Evolutionary conservation across 805 yeast genomes (phyloP), one percentile per base, ranked within the genome.

Genomic region (Lachancea nothofagi): DNA sequence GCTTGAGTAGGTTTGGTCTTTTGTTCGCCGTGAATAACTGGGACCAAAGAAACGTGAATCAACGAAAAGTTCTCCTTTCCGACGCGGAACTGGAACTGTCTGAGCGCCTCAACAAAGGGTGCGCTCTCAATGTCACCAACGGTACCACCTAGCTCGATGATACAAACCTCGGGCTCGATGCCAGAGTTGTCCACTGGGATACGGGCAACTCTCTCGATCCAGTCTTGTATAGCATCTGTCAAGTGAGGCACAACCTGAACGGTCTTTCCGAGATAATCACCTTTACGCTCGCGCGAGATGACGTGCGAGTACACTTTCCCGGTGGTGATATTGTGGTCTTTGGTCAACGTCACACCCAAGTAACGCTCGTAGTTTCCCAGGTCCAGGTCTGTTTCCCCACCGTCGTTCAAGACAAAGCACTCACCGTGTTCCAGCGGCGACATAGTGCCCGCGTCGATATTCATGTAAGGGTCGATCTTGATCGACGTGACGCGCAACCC

Each of bases 1-100:
- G 97, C 98, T 70, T 93, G 99, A 9, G 99, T 93, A 43, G 99
- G 99, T 67, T 93, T 93, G 30, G 99, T 93, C 74, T 93, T 93
- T 66, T 93, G 96, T 71, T 93, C 99, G 47, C 97, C 98, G 54
- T 89, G 95, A 57, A 93, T 90, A 36, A 93, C 97, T 33, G 97
- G 97, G 34, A 93, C 97, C 48, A 93, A 72, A 32, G 97, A 90
- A 35, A 93, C 99, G 55, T 93, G 99, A 55, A 90, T 86, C 61
- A 93, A 74, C 14, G 97, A 95, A 67, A 93, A 93, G 68, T 86
- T 93, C 50, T 87, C 96, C 42, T 72, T 69, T 14, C 97, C 97
- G 45, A 90, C 97, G 61, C 96, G 80, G 70, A 93, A 93, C 72
- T 93, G 98, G 70, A 93, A 93, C 69, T 93, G 99, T 73, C 99